Evolutionary conservation across 768 basidiomycete species (phyloP).

Genomic region (Crucibulum laeve): DNA sequence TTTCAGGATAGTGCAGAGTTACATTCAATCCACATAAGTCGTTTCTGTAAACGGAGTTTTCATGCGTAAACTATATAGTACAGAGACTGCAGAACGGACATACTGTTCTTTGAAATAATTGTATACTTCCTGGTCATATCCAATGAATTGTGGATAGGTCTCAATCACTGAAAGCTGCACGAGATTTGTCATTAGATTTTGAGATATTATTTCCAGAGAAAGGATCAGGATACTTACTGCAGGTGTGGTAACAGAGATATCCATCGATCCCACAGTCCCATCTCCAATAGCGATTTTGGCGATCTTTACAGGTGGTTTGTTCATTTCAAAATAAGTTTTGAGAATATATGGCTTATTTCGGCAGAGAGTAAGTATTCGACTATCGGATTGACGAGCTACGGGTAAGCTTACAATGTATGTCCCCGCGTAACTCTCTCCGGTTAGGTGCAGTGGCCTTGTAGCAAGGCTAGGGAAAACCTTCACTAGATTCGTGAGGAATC

Average conservation of each 20-base stretch:
- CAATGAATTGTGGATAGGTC: constrained; percentile 75
- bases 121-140: constrained; percentile 62
- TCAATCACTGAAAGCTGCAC: constrained; percentile 51
- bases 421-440: constrained; percentile 76
- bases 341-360: constrained; percentile 63
- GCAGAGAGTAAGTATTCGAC: constrained; percentile 1
- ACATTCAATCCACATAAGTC: constrained; percentile 63
- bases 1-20: constrained; percentile 67
- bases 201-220: neutral
- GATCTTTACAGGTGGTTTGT: constrained; percentile 63
- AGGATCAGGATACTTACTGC: constrained; percentile 34
- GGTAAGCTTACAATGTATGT: constrained; percentile 52
- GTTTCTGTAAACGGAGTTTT: constrained; percentile 29
- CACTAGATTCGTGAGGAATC: constrained; percentile 66
- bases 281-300: constrained; percentile 71
- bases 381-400: neutral
- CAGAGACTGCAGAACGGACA: constrained; percentile 16
- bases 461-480: constrained; percentile 70
- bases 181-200: constrained; percentile 3
- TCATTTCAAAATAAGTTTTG: constrained; percentile 62
- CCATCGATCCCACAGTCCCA: constrained; percentile 49
- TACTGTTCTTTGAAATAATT: constrained; percentile 69
- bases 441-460: constrained; percentile 61
- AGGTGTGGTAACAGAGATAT: constrained; percentile 49
- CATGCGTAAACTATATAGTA: neutral